A percentile compares a stretch with the other conserved stretches of the same genome.
phyloP scores from a whole-genome alignment of 768 basidiomycete species.

The Tulasnella sp. region DNA sequence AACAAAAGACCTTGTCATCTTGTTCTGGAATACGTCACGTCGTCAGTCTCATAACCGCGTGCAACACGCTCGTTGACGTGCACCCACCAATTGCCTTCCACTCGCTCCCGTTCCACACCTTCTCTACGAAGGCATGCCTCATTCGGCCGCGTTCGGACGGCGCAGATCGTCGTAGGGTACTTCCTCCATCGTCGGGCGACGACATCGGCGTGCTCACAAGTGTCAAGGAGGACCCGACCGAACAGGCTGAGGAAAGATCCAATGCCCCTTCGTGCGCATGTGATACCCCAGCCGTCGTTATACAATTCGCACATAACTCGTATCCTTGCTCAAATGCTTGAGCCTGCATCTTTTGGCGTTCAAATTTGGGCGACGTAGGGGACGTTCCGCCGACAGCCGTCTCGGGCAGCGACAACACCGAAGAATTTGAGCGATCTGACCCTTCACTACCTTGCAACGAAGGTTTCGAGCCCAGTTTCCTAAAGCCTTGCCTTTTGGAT shows the following conservation, averaged over 20 bases:
- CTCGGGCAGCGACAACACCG: constrained; percentile 5
- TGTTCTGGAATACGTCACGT: constrained; percentile 37
- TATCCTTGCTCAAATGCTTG: constrained; percentile 37
- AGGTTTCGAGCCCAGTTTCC: constrained; percentile 1
- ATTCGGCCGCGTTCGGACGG: constrained; percentile 61
- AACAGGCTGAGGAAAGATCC: constrained; percentile 24
- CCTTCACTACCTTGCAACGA: background rate
- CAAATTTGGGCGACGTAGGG: constrained; percentile 3
- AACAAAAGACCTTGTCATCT: constrained; percentile 62
- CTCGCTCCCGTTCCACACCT: constrained; percentile 60
- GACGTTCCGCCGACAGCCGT: background rate
- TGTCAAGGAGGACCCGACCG: constrained; percentile 22
- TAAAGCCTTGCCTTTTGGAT: background rate
- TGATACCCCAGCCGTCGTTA: constrained; percentile 61
- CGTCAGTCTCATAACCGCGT: background rate
- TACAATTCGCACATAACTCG: constrained; percentile 73
- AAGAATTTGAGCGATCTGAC: background rate
- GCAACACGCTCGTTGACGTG: background rate
- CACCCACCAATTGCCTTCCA: constrained; percentile 83
- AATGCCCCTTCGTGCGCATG: constrained; percentile 57
- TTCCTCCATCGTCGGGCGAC: background rate
- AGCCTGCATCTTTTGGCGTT: constrained; percentile 6
- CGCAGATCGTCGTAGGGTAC: constrained; percentile 21
- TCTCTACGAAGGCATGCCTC: constrained; percentile 77
- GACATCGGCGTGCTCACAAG: constrained; percentile 26